Base-by-base conservation (phyloP, 768 basidiomycete genomes). In the Scleroderma bovista region DNA sequence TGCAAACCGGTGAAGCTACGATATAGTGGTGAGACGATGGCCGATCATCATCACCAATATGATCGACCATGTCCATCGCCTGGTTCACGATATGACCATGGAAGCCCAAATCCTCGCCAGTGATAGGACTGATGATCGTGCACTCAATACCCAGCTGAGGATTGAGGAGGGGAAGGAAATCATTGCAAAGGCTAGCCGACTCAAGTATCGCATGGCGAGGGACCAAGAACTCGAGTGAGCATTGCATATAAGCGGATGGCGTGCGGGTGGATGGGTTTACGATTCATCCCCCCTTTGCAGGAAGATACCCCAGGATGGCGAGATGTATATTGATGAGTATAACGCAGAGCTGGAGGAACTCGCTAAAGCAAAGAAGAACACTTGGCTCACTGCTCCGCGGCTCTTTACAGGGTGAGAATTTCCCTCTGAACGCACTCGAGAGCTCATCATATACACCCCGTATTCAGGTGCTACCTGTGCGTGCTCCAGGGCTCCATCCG, bases 301-400 rank as follows among this genome's bases (percentile, higher is more conserved):
- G 50, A 74, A 69, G 3, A 83, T 96, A 44, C 71, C 76, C n/a
- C 69, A 80, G 7, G 94, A 96, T 57, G 86, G 86, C 1, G 89
- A 86, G 42, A 62, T 80, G n/a, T 75, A 80, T 46, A 70, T 80
- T 5, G 74, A 79, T 0, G 68, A 75, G n/a, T 98, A 93, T 70
- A 97, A 99, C 56, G 58, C 69, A 0, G 85, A 92, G 54, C 72
- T 99, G 12, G 64, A 65, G 6, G 64, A 67, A 1, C 74, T 88
- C 2, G 69, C 70, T 0, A 65, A 71, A 23, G 63, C 72, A 1
- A 64, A 67, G 3, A 72, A 75, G 58, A 76, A 83, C 52, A 88
- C 86, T 0, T 99, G 95, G 95, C 92, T 91, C 62, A 87, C 80
- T 8, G 82, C 89, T 6, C 91, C 93, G 1, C 98, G 95, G 95